phyloP scores from a whole-genome alignment of 129 eudicot species.

The Oenanthe sinensis region DNA sequence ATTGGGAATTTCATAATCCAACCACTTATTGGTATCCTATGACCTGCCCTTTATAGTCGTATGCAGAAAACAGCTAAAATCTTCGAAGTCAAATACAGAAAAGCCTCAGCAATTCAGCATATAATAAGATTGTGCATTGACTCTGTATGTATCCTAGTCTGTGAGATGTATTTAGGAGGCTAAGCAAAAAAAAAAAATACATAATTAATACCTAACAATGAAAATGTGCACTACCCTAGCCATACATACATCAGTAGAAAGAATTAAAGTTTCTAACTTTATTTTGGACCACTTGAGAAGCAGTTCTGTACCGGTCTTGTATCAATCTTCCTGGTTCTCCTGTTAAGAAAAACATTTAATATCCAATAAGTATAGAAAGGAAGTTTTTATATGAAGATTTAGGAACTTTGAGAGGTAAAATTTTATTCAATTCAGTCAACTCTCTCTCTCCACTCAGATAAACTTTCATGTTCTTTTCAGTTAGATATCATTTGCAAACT shows the following conservation, averaged over 20 bases:
- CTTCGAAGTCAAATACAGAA: not conserved
- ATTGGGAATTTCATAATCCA: not conserved
- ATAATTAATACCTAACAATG: not conserved
- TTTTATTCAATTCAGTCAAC: not conserved
- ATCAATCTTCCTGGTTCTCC: constrained; percentile 97
- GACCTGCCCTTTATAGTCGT: not conserved
- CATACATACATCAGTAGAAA: constrained; percentile 38
- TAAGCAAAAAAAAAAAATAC: not conserved
- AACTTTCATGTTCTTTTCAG: not conserved
- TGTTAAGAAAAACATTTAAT: constrained; percentile 18
- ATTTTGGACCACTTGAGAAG: constrained; percentile 92
- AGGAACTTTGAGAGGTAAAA: not conserved
- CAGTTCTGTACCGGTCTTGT: constrained; percentile 96
- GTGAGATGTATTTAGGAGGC: not conserved
- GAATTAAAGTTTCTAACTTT: constrained; percentile 64
- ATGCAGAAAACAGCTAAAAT: not conserved
- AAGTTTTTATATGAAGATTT: too few species aligned
- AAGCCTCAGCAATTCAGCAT: not conserved
- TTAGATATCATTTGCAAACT: not conserved
- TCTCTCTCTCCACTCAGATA: not conserved
- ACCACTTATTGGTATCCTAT: not conserved
- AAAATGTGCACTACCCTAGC: constrained; percentile 6
- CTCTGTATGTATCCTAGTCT: not conserved
- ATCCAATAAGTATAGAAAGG: not conserved
- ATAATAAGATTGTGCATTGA: not conserved